Percentiles rank a stretch among this genome's conserved stretches.
phyloP scores from a whole-genome alignment of 2,329 filamentous ascomycete species.

The Fusarium devonianum region DNA sequence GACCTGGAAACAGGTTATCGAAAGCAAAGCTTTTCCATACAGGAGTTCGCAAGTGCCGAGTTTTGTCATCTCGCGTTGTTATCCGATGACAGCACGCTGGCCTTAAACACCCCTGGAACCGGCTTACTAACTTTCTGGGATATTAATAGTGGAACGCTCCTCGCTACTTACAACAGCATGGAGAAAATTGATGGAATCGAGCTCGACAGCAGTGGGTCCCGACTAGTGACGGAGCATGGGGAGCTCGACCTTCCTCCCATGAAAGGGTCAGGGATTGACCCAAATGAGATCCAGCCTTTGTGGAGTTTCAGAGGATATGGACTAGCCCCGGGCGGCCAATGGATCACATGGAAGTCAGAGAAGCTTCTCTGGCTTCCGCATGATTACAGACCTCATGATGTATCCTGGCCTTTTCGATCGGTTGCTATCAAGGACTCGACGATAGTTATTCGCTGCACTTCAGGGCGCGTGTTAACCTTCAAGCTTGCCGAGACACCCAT shows the following conservation, averaged over 20 bases:
- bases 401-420: too few relatives aligned
- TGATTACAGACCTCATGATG: neutral
- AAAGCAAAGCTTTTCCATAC: too few relatives aligned
- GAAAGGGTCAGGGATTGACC: neutral
- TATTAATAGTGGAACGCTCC: neutral
- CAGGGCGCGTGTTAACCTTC: neutral
- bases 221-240: neutral
- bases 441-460: neutral
- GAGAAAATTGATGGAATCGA: neutral
- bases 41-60: too few relatives aligned
- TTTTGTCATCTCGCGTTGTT: neutral
- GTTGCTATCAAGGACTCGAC: neutral
- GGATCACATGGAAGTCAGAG: neutral
- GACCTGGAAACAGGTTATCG: too few relatives aligned
- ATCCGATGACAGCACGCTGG: neutral
- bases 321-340: accelerated
- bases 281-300: neutral
- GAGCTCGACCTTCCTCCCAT: neutral
- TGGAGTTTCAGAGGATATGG: neutral
- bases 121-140: neutral
- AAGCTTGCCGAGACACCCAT: neutral
- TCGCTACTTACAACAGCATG: neutral
- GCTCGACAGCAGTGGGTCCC: neutral
- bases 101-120: too few relatives aligned
- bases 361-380: neutral